Evolutionary conservation across 768 basidiomycete species (phyloP), one percentile per base, ranked within the genome.

Genomic region (Lactarius evosmus): DNA sequence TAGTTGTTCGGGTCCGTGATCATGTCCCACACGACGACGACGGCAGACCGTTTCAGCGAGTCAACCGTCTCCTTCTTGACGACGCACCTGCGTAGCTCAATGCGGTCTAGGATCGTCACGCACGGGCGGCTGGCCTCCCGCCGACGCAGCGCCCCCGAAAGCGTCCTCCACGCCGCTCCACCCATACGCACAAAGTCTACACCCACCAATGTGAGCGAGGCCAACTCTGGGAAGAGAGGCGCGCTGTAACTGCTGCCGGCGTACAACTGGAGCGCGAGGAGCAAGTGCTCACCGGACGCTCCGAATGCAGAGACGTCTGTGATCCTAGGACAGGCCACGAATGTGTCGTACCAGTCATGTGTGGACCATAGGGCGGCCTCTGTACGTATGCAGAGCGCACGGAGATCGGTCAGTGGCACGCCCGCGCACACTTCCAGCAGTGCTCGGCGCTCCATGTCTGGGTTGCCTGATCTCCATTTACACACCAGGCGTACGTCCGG

Each of bases 1-100:
- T 58, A 64, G 5, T 60, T 64, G 19, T 65, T 59, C 7, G 54
- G 59, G 4, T 61, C 63, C 16, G 58, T 44, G 30, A 56, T 49
- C 54, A 34, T 56, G 54, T 65, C 63, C 59, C 63, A 65, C 4
- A 65, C 63, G 49, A 65, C 63, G 49, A 56, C 32, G 32, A 55
- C 63, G 7, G 63, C 25, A 25, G 50, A 65, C 54, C 44, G 44
- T 41, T 61, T 52, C 54, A 65, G 8, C 0, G 36, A n/a, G 5
- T 56, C 54, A 38, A 61, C 25, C 59, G 56, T 61, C 49, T 49
- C 50, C 30, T 65, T 54, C 4, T 54, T n/a, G 38, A 65, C 59
- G 4, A 38, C 40, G 29, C 63, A 65, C 25, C 22, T 25, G 40
- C 63, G 63, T 30, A 65, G 32, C 49, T 65, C 59, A 22, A 65